Conservation (phyloP, 2,329 filamentous ascomycete genomes). For the Apiospora pterosperma region DNA sequence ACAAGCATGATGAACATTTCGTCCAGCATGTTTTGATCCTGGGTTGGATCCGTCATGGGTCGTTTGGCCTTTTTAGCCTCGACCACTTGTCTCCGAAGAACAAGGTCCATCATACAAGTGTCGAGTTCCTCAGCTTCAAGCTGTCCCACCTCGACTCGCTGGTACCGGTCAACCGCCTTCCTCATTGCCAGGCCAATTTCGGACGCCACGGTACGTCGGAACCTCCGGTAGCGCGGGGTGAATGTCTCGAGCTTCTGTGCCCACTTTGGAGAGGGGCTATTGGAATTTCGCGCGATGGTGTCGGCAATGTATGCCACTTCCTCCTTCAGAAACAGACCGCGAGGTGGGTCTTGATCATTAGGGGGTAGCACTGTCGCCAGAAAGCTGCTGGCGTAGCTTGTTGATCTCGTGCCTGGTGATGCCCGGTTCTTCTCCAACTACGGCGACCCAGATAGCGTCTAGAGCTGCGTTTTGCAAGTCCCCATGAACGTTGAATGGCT, state of each 20-base stretch:
- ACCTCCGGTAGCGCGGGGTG: background rate
- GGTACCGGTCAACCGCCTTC: background rate
- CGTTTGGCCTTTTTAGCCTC: background rate
- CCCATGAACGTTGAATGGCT: background rate
- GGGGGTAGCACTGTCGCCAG: too few species aligned
- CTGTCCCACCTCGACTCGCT: too few species aligned
- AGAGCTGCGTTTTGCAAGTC: background rate
- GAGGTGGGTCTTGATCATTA: too few species aligned
- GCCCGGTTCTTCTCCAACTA: background rate
- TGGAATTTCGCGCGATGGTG: background rate
- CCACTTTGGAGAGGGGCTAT: background rate
- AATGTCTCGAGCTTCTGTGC: background rate
- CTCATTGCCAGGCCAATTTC: background rate
- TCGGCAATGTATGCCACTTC: background rate
- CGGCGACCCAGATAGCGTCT: background rate
- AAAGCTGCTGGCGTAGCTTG: background rate
- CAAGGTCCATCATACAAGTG: background rate
- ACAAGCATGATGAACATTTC: slow-evolving; percentile 3
- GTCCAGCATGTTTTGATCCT: slow-evolving; percentile 2
- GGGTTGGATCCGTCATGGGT: background rate
- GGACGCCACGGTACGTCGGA: background rate
- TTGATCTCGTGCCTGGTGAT: background rate
- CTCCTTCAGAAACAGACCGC: background rate
- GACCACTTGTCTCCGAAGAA: background rate
- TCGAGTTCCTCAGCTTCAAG: background rate